phyloP scores from a whole-genome alignment of 2,329 filamentous ascomycete genomes.

The Colletotrichum paranaense region DNA sequence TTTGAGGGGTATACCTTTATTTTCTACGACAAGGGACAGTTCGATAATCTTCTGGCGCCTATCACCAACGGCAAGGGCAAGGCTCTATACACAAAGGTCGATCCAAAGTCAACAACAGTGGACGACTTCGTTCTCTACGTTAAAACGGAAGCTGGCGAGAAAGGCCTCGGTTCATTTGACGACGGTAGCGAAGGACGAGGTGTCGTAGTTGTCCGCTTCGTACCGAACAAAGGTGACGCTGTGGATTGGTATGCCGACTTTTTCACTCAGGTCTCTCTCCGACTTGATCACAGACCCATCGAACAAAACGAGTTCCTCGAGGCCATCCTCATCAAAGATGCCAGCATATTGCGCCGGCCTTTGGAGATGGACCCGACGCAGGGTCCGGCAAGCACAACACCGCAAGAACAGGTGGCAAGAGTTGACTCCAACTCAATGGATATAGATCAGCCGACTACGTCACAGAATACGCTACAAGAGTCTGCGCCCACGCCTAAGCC shows the following conservation, averaged over 20 bases:
- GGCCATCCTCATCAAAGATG: slow-evolving; percentile 85
- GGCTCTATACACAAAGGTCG: slow-evolving; percentile 73
- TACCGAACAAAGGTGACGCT: slow-evolving; percentile 65
- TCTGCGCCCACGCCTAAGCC: slow-evolving; percentile 36
- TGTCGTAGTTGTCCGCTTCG: slow-evolving; percentile 82
- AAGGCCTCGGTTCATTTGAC: slow-evolving; percentile 73
- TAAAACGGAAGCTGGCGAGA: slow-evolving; percentile 78
- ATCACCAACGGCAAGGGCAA: slow-evolving; percentile 88
- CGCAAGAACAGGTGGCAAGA: slow-evolving; percentile 21
- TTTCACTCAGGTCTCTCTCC: slow-evolving; percentile 74
- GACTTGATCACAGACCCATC: slow-evolving; percentile 83
- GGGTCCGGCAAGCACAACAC: slow-evolving; percentile 41
- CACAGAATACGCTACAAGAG: slow-evolving; percentile 27
- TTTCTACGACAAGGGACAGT: slow-evolving; percentile 83
- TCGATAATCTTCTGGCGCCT: slow-evolving; percentile 77
- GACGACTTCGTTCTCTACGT: slow-evolving; percentile 85
- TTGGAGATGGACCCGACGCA: slow-evolving; percentile 64
- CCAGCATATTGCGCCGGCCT: slow-evolving; percentile 75
- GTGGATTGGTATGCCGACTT: slow-evolving; percentile 77
- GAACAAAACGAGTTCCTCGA: slow-evolving; percentile 94
- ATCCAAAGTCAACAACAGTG: slow-evolving; percentile 71
- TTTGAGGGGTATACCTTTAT: slow-evolving; percentile 92
- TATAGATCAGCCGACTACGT: slow-evolving; percentile 37
- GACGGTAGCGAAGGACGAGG: slow-evolving; percentile 74
- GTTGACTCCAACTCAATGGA: slow-evolving; percentile 39